Conservation (phyloP, 805 yeast species). For the Brettanomyces anomalus region DNA sequence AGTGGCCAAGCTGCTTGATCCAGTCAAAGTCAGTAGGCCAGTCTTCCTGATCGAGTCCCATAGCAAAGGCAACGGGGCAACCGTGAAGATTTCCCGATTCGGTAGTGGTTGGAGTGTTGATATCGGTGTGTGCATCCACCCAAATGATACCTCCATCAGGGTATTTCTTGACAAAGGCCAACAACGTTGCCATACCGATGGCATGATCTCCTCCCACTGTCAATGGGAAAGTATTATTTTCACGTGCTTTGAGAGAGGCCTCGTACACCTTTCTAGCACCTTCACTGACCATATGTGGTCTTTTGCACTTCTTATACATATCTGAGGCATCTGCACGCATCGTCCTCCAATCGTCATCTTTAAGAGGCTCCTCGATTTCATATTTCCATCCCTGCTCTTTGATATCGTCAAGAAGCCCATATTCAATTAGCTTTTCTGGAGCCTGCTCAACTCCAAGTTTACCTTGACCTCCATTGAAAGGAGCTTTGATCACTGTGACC, state of each 20-base stretch:
- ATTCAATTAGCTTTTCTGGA: conserved; percentile 69
- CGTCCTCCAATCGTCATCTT: conserved; percentile 34
- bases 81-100: conserved; percentile 92
- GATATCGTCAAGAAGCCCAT: conserved; percentile 60
- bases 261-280: conserved; percentile 58
- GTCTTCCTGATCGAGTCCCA: conserved; percentile 64
- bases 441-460: conserved; percentile 91
- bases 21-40: conserved; percentile 73
- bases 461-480: conserved; percentile 94
- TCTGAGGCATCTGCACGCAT: conserved; percentile 38
- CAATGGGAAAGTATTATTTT: conserved; percentile 50
- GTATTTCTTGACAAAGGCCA: conserved; percentile 67
- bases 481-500: conserved; percentile 74
- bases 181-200: conserved; percentile 86
- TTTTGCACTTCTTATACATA: conserved; percentile 48
- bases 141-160: conserved; percentile 89
- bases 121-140: conserved; percentile 98
- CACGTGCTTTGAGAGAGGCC: conserved; percentile 44
- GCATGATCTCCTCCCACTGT: conserved; percentile 97
- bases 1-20: conserved; percentile 45
- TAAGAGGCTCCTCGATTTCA: conserved; percentile 43
- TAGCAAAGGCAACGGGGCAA: conserved; percentile 85
- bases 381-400: conserved; percentile 67
- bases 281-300: conserved; percentile 69
- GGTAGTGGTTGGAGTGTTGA: conserved; percentile 79